Evolutionary conservation across 23 red algal species (phyloP).

Genomic region (Gracilaria gracilis): DNA sequence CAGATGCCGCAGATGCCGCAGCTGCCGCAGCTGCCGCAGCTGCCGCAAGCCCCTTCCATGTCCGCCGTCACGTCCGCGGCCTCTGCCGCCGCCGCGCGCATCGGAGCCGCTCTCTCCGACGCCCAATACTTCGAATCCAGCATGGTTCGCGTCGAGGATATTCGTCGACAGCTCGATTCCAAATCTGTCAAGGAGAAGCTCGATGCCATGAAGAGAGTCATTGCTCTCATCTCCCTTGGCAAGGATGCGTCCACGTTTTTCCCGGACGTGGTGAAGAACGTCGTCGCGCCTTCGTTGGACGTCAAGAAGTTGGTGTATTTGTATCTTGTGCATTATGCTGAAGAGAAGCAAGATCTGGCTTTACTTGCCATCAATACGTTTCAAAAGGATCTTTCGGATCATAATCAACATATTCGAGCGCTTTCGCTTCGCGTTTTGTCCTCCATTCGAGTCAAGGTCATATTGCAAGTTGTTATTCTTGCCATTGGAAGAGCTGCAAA

Average conservation of each 20-base stretch:
- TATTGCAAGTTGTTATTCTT: slow-evolving; percentile 80
- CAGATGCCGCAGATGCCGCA: slow-evolving; percentile 12
- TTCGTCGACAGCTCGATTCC: slow-evolving; percentile 80
- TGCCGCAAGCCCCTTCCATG: slow-evolving; percentile 35
- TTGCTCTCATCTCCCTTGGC: slow-evolving; percentile 91
- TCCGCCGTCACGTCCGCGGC: slow-evolving; percentile 71
- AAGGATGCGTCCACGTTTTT: slow-evolving; percentile 90
- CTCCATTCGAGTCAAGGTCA: slow-evolving; percentile 85
- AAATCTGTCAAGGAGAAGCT: slow-evolving; percentile 72
- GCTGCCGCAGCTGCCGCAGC: slow-evolving; percentile 16
- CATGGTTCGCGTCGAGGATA: slow-evolving; percentile 88
- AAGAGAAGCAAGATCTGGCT: slow-evolving; percentile 86
- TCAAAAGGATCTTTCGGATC: slow-evolving; percentile 90
- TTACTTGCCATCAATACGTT: slow-evolving; percentile 96
- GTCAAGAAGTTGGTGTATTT: slow-evolving; percentile 97
- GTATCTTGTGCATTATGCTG: slow-evolving; percentile 95
- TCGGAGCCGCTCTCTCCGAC: slow-evolving; percentile 81
- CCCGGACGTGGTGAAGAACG: slow-evolving; percentile 92
- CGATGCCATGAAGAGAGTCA: slow-evolving; percentile 93
- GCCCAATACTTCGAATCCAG: slow-evolving; percentile 90
- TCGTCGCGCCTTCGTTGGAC: slow-evolving; percentile 71
- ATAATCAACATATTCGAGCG: slow-evolving; percentile 83
- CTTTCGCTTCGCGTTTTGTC: slow-evolving; percentile 93
- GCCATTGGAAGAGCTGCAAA: slow-evolving; percentile 76
- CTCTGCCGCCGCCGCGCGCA: slow-evolving; percentile 66